A percentile compares a stretch with the other conserved stretches of the same genome.
phyloP scores from a whole-genome alignment of 495 filamentous ascomycete species.

The Lophiotrema nucula region DNA sequence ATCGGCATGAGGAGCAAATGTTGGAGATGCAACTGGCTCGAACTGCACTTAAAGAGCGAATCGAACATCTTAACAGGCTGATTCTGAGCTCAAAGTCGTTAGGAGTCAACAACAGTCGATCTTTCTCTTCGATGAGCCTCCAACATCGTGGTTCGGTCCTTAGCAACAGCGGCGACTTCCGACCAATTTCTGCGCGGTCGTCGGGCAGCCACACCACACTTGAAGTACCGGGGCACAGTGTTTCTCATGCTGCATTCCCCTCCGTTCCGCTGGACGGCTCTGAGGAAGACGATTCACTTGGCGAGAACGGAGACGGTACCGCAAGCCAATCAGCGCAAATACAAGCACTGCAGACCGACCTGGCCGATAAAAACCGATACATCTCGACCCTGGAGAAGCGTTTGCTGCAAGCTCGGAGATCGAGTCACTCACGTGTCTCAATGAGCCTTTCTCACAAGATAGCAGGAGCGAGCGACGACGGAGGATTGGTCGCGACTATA shows the following conservation, averaged over 20 bases:
- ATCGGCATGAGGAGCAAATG: constrained; percentile 94
- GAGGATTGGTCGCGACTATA: constrained; percentile 63
- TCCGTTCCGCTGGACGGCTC: constrained; percentile 13
- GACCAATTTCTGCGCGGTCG: constrained; percentile 61
- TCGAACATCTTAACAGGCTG: constrained; percentile 93
- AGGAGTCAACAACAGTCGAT: constrained; percentile 78
- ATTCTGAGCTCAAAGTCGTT: constrained; percentile 94
- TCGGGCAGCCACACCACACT: constrained; percentile 47
- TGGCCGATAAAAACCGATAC: constrained; percentile 93
- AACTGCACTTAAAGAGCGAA: constrained; percentile 93
- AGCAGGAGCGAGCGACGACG: constrained; percentile 61
- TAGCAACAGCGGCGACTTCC: constrained; percentile 45
- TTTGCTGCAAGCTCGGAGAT: constrained; percentile 83
- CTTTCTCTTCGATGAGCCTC: constrained; percentile 69
- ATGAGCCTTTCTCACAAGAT: constrained; percentile 51
- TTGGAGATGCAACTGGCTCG: constrained; percentile 96
- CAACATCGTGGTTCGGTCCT: constrained; percentile 59
- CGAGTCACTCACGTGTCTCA: constrained; percentile 83
- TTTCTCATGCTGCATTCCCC: constrained; percentile 10
- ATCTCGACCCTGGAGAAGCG: constrained; percentile 91
- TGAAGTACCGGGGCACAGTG: constrained; percentile 25
- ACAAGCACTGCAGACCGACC: constrained; percentile 84
- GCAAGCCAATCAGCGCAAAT: constrained; percentile 80
- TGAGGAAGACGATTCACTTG: constrained; percentile 66
- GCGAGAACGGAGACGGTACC: constrained; percentile 82